phyloP scores from a whole-genome alignment of 768 basidiomycete species.

The Inosperma sp. region DNA sequence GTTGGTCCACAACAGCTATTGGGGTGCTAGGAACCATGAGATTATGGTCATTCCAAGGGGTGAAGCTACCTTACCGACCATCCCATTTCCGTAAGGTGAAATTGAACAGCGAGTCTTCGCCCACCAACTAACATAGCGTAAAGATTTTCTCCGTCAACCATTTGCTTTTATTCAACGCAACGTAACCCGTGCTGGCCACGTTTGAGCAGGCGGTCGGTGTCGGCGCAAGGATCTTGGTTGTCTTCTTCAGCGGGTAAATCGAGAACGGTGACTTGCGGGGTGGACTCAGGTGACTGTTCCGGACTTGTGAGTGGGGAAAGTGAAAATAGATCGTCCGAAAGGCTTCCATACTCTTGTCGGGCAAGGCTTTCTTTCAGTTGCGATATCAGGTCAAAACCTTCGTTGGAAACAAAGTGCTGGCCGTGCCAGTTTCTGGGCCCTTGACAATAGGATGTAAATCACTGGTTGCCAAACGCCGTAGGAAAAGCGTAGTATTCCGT shows the following conservation, averaged over 20 bases:
- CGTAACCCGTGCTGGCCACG: background rate
- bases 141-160: background rate
- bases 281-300: background rate
- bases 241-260: background rate
- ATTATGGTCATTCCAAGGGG: background rate
- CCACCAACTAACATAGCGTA: background rate
- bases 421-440: too few relatives aligned
- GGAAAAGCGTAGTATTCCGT: too few relatives aligned
- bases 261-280: background rate
- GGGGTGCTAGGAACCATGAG: background rate
- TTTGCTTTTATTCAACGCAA: background rate
- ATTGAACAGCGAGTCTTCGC: background rate
- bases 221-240: background rate
- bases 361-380: background rate
- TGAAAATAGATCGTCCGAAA: background rate
- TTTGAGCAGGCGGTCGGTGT: background rate
- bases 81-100: too few relatives aligned
- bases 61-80: background rate
- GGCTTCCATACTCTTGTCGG: background rate
- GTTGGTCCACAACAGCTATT: background rate
- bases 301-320: background rate
- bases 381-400: background rate
- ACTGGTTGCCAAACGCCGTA: too few relatives aligned
- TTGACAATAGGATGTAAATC: too few relatives aligned
- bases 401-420: too few relatives aligned